Evolutionary conservation across 106 monocot genomes (phyloP), one percentile per base, ranked within the genome.

Genomic region (Dactylorhiza incarnata): DNA sequence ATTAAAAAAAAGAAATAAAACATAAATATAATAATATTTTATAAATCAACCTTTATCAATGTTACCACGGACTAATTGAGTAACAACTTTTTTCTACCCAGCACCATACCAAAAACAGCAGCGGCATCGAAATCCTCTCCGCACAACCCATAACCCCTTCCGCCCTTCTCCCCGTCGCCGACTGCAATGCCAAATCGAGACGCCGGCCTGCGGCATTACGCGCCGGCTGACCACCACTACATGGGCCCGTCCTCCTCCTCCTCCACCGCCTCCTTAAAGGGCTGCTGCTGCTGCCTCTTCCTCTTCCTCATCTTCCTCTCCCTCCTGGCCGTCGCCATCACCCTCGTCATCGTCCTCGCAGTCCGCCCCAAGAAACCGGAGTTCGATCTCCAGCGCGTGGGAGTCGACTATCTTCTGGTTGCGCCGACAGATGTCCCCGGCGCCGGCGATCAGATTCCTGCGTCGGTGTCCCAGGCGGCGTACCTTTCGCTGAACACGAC

Each of bases 261-360:
- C 26, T 73, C 83, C 45, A 48, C 81, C 16, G 84, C 91, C 20
- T 91, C 94, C 26, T 56, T 94, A 49, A 90, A 88, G 72, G 83
- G 85, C 75, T 95, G 94, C 89, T 91, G 91, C 82, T 95, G 89
- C 87, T 95, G 91, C 81, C 81, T 95, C 82, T 86, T 95, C 87
- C 91, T 95, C 68, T 84, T 95, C 68, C 83, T 95, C 69, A 85
- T 66, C n/a, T 84, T 95, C 89, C 87, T 95, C 61, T 85, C 85
- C 68, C 87, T 91, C 74, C 83, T 91, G 62, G 81, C 81, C 54
- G 67, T 89, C 71, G 94, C 89, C 70, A 74, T 77, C 25, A 72
- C 69, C 52, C 91, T 95, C 74, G 74, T 87, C 76, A 71, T 95
- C 74, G 82, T 85, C 63, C 91, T 95, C 67, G 89, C 66, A 61